These are phyloP conservation scores for Voacanga thouarsii DNA, from an alignment of 257 asterid species.

Conservation along the genomic window DNA sequence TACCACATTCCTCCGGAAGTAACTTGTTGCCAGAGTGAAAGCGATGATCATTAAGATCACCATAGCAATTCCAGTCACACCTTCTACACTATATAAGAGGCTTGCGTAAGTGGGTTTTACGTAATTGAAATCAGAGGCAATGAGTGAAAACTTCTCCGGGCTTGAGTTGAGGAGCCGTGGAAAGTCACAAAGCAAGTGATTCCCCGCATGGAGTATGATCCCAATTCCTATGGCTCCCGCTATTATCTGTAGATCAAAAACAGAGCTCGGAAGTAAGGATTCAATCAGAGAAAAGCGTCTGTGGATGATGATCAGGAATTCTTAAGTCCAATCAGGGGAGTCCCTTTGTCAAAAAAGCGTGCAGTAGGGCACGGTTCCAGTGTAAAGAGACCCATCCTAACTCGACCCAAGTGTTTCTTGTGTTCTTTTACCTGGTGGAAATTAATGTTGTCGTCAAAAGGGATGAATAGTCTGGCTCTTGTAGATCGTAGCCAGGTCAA, in stretches of 20 bases:
- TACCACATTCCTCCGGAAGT: slow-evolving; percentile 58
- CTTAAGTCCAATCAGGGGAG: background rate
- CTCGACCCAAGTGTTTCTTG: background rate
- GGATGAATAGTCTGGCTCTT: slow-evolving; percentile 58
- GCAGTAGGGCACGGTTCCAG: no score
- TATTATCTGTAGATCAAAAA: slow-evolving; percentile 38
- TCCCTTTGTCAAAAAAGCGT: background rate
- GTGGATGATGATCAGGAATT: background rate
- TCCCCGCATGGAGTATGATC: slow-evolving; percentile 58
- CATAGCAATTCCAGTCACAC: slow-evolving; percentile 67
- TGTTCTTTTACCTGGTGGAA: slow-evolving; percentile 54
- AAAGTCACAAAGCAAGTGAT: slow-evolving; percentile 72
- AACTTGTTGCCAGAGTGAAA: slow-evolving; percentile 69
- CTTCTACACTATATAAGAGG: slow-evolving; percentile 46
- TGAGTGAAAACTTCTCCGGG: slow-evolving; percentile 55
- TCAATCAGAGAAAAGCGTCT: background rate
- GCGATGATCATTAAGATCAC: slow-evolving; percentile 56
- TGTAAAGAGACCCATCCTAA: no score
- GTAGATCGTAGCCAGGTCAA: slow-evolving; percentile 69
- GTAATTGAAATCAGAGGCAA: slow-evolving; percentile 60
- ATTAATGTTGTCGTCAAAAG: slow-evolving; percentile 83
- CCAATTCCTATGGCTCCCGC: slow-evolving; percentile 70
- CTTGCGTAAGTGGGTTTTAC: slow-evolving; percentile 50
- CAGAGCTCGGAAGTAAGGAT: background rate
- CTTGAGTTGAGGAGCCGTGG: slow-evolving; percentile 58